Conservation (phyloP, 805 yeast genomes). For the Starmera amethionina region DNA sequence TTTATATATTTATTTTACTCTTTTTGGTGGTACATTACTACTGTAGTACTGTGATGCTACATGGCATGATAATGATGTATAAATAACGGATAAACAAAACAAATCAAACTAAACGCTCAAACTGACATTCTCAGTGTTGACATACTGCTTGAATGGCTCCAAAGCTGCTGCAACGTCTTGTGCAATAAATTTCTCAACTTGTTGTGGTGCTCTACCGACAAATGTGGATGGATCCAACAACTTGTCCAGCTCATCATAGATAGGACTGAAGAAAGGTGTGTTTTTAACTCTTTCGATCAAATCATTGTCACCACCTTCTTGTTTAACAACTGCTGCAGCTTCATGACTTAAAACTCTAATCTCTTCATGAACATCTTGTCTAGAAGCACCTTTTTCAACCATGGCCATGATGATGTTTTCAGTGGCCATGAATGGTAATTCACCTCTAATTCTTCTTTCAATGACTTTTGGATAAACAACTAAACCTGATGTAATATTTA, state of each 20-base stretch:
- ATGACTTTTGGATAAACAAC: conserved; percentile 99
- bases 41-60: too few relatives aligned
- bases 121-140: conserved; percentile 62
- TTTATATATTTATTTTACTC: too few relatives aligned
- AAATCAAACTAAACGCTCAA: conserved; percentile 51
- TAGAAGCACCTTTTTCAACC: conserved; percentile 95
- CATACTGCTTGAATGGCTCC: conserved; percentile 46
- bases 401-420: conserved; percentile 99
- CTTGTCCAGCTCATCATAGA: conserved; percentile 71
- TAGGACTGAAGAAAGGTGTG: conserved; percentile 78
- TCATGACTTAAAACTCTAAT: conserved; percentile 95
- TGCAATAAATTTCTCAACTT: conserved; percentile 85
- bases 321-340: conserved; percentile 95
- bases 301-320: conserved; percentile 97
- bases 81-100: too few relatives aligned
- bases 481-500: conserved; percentile 88
- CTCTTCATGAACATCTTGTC: conserved; percentile 98
- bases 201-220: conserved; percentile 98
- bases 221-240: conserved; percentile 89
- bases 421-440: conserved; percentile 98
- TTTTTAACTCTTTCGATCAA: conserved; percentile 78
- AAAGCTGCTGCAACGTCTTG: conserved; percentile 80
- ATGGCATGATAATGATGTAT: neutral
- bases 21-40: too few relatives aligned
- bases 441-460: conserved; percentile 89